phyloP scores from a whole-genome alignment of 192 early-diverging fungal genomes.

The Rhizoclosmatium sp. region DNA sequence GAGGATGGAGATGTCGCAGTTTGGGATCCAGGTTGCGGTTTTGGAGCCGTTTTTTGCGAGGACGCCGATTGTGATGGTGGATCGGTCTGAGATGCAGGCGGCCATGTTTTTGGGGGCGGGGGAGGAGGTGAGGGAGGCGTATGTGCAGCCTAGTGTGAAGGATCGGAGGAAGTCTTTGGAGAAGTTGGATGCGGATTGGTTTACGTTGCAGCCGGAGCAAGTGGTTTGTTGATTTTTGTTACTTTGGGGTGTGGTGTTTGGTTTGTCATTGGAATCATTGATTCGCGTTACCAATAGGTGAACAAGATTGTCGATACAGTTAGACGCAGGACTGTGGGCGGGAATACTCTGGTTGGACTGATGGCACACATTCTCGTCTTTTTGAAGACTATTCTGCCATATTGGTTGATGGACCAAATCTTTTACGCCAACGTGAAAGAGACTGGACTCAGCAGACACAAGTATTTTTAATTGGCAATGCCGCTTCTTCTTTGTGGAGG shows the following conservation, averaged over 20 bases:
- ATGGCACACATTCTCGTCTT: not conserved
- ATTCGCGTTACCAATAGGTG: not conserved
- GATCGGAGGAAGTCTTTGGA: not conserved
- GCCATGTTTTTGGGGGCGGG: not conserved
- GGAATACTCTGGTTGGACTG: not conserved
- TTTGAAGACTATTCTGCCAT: not conserved
- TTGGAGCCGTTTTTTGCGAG: conserved; percentile 48
- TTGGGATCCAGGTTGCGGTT: conserved; percentile 54
- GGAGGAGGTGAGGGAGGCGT: conserved; percentile 20
- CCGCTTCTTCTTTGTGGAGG: too few relatives aligned
- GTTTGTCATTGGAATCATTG: not conserved
- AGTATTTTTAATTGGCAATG: too few relatives aligned
- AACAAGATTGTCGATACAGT: not conserved
- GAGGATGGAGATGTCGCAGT: conserved; percentile 53
- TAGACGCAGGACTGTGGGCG: not conserved
- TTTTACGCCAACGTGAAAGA: not conserved
- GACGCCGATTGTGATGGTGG: conserved; percentile 12
- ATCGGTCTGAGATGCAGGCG: not conserved
- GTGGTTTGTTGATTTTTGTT: not conserved
- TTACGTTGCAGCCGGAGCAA: not conserved
- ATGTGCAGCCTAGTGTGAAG: not conserved
- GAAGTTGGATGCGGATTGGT: not conserved
- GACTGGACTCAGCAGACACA: too few relatives aligned
- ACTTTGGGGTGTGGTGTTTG: not conserved
- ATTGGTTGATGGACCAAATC: not conserved